Percentiles rank a stretch among this genome's conserved stretches.
Evolutionary conservation across 768 basidiomycete genomes (phyloP).

Genomic region (Lyophyllum decastes): DNA sequence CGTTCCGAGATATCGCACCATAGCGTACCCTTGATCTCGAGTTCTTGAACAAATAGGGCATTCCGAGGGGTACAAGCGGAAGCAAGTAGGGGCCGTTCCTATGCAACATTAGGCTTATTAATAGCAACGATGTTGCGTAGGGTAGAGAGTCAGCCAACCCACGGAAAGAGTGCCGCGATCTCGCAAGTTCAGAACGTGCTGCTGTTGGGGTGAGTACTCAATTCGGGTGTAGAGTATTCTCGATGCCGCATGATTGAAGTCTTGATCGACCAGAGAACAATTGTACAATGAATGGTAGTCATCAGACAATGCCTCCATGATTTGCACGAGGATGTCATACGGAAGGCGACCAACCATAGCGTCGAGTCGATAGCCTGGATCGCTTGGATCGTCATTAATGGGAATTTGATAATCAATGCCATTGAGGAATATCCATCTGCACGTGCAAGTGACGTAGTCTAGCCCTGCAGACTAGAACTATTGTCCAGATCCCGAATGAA

Average conservation of each 20-base stretch:
- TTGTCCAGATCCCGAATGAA: no score
- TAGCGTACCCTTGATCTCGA: slow-evolving; percentile 47
- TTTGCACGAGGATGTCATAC: slow-evolving; percentile 35
- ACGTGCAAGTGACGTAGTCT: neutral
- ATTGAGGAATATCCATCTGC: neutral
- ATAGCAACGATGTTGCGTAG: neutral
- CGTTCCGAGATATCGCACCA: no score
- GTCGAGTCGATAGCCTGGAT: neutral
- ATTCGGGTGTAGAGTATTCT: slow-evolving; percentile 46
- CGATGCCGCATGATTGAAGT: slow-evolving; percentile 46
- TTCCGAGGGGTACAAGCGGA: slow-evolving; percentile 43
- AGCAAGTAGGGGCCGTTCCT: slow-evolving; percentile 37
- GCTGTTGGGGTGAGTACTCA: slow-evolving; percentile 39
- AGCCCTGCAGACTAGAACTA: no score
- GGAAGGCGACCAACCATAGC: slow-evolving; percentile 19
- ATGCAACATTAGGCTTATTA: neutral
- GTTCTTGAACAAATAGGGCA: slow-evolving; percentile 37
- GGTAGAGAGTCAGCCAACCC: slow-evolving; percentile 12
- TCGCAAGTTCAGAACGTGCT: slow-evolving; percentile 34
- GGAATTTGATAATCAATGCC: neutral
- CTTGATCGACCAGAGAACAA: slow-evolving; percentile 46
- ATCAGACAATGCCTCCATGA: slow-evolving; percentile 32
- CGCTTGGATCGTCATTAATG: no score
- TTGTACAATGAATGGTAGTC: slow-evolving; percentile 37
- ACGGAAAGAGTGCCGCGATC: slow-evolving; percentile 35